phyloP scores from a whole-genome alignment of 306 rosid genomes.

The Cicer judaicum region DNA sequence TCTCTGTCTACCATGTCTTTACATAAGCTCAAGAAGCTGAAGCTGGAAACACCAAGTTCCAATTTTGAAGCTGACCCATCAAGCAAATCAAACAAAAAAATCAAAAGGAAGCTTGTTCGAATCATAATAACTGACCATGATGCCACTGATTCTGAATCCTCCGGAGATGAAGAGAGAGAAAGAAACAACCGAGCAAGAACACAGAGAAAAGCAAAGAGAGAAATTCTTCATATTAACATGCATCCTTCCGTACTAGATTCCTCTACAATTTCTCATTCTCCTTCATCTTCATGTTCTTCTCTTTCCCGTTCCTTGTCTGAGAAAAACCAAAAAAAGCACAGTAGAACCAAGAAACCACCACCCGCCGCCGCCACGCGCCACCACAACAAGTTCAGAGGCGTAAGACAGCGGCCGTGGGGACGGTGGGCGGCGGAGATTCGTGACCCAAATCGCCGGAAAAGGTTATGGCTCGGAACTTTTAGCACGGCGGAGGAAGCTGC shows the following conservation, averaged over 20 bases:
- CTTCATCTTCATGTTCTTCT: background rate
- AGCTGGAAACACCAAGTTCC: conserved; percentile 40
- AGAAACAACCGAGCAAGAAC: background rate
- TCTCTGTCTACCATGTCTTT: conserved; percentile 38
- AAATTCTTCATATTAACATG: conserved; percentile 56
- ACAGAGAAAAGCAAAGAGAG: conserved; percentile 47
- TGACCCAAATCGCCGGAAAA: conserved; percentile 69
- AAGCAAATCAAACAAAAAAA: conserved; percentile 38
- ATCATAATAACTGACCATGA: conserved; percentile 79
- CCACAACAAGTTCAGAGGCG: conserved; percentile 66
- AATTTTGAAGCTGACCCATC: conserved; percentile 40
- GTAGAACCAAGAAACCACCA: conserved; percentile 33
- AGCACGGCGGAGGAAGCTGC: conserved; percentile 94
- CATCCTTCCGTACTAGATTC: conserved; percentile 32
- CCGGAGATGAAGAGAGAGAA: conserved; percentile 61
- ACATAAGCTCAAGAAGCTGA: conserved; percentile 37
- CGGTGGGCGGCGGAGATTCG: conserved; percentile 97
- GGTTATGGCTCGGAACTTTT: conserved; percentile 91
- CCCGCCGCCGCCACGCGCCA: conserved; percentile 27
- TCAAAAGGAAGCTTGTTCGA: conserved; percentile 58
- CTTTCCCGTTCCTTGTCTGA: background rate
- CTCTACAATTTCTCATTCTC: background rate
- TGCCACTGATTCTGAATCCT: conserved; percentile 82
- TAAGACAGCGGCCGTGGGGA: conserved; percentile 89
- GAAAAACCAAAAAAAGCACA: background rate